Evolutionary conservation across 768 basidiomycete species (phyloP).

Genomic region (Atractiella rhizophila): DNA sequence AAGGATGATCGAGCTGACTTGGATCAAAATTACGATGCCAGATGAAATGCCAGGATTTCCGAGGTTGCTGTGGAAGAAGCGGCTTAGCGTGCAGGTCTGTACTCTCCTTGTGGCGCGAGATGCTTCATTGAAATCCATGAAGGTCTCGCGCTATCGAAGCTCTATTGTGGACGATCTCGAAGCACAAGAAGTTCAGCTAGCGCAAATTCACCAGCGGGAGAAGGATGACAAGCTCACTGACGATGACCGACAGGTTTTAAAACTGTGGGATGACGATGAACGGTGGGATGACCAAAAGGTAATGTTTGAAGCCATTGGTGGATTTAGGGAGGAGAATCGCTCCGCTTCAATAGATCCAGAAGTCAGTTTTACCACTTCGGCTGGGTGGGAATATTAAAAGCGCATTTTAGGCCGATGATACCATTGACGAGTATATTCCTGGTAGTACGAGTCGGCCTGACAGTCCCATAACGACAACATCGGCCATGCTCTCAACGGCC

Average conservation of each 20-base stretch:
- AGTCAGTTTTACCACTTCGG: no score
- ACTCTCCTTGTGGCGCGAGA: conserved; percentile 41
- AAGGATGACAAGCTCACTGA: conserved; percentile 3
- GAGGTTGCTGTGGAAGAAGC: conserved; percentile 21
- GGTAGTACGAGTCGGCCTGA: no score
- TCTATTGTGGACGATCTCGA: background rate
- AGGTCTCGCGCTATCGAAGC: conserved; percentile 1
- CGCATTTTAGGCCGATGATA: no score
- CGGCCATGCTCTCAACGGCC: no score
- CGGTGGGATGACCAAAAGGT: conserved; percentile 10
- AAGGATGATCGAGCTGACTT: conserved; percentile 17
- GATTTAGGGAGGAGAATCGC: conserved; percentile 4
- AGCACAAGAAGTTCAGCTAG: background rate
- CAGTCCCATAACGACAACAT: no score
- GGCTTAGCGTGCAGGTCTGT: conserved; percentile 45
- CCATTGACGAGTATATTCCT: no score
- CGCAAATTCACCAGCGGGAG: background rate
- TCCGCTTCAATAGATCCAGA: no score
- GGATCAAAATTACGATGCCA: conserved; percentile 14
- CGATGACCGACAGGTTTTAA: no score
- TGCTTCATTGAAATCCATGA: conserved; percentile 27
- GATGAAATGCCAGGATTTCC: conserved; percentile 12
- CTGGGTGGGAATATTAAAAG: no score
- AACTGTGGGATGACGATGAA: background rate
- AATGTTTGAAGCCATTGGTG: conserved; percentile 11